Evolutionary conservation across 2,329 filamentous ascomycete species (phyloP), one percentile per base, ranked within the genome.

Genomic region (Paecilomyces niveus): DNA sequence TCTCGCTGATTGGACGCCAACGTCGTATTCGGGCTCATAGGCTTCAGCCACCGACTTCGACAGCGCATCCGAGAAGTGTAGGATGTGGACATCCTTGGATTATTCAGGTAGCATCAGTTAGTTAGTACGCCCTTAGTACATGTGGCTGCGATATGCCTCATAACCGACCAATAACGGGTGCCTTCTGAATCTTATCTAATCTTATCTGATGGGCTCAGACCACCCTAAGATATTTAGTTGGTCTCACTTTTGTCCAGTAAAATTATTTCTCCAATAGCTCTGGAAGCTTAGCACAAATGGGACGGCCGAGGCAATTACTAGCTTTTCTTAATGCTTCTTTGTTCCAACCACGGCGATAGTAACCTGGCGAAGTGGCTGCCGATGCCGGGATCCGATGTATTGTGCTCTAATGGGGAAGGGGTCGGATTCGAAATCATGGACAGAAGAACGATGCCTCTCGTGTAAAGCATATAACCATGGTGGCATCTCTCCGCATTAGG

Each of bases 121-220:
- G 33, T 39, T 39, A 39, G 10, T 15, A 39, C 10, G 5, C 11
- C n/a, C 13, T 13, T 39, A 26, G 10, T 39, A n/a, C 33, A 13
- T 5, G 11, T 39, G 33, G 24, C 11, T 8, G 33, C 33, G 11
- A 13, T 13, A 26, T 15, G n/a, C 11, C 33, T 2, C 13, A 10
- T 15, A 39, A 3, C 33, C 10, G n/a, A 13, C 50, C 50, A 52
- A 52, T 52, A 39, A 31, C n/a, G 51, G 9, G 13, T 57, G 58
- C 26, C 56, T 22, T n/a, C 59, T 57, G 60, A 59, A 65, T 63
- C 61, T 63, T 58, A 64, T 63, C 58, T 57, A 54, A 64, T 64
- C 61, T 59, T 62, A 59, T 64, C 62, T 57, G 62, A 62, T 62
- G 58, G 58, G 55, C 15, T 13, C 7, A 21, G 18, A 57, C 59